phyloP scores from a whole-genome alignment of 805 yeast species.

The Yarrowia porcina region DNA sequence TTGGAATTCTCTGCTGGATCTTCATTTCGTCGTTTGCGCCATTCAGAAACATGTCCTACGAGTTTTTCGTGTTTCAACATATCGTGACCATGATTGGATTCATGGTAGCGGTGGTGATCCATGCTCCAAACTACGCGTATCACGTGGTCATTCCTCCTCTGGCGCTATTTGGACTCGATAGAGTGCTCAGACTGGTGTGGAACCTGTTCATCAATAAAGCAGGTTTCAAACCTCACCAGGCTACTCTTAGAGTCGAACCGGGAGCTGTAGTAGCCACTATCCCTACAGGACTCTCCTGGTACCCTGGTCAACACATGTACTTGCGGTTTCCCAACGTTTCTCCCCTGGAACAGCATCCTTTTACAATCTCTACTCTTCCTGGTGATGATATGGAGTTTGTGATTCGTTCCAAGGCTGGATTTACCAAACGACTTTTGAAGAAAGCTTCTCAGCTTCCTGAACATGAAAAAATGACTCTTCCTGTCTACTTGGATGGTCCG shows the following conservation, averaged over 20 bases:
- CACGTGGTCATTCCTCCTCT: constrained; percentile 32
- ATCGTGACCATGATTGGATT: constrained; percentile 32
- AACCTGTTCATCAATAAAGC: constrained; percentile 27
- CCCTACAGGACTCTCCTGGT: constrained; percentile 38
- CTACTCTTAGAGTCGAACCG: constrained; percentile 22
- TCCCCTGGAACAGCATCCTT: constrained; percentile 47
- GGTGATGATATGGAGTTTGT: constrained; percentile 43
- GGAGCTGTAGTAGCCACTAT: constrained; percentile 22
- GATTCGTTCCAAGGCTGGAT: constrained; percentile 45
- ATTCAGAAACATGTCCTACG: constrained; percentile 30
- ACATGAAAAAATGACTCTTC: constrained; percentile 33
- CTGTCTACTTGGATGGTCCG: constrained; percentile 45
- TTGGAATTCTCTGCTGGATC: constrained; percentile 31
- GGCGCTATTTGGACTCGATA: constrained; percentile 32
- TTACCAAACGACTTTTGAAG: constrained; percentile 42
- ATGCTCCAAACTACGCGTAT: constrained; percentile 32
- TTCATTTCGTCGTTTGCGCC: constrained; percentile 28
- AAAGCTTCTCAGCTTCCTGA: constrained; percentile 33
- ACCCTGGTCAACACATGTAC: constrained; percentile 48
- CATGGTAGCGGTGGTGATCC: constrained; percentile 30
- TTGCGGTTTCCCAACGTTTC: constrained; percentile 44
- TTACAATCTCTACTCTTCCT: constrained; percentile 45
- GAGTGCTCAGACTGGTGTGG: constrained; percentile 28
- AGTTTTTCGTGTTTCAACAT: constrained; percentile 33
- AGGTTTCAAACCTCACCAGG: constrained; percentile 27